These are phyloP conservation scores for Cardamine occulta DNA, from an alignment of 345 rosid genomes.

Conservation along the genomic window DNA sequence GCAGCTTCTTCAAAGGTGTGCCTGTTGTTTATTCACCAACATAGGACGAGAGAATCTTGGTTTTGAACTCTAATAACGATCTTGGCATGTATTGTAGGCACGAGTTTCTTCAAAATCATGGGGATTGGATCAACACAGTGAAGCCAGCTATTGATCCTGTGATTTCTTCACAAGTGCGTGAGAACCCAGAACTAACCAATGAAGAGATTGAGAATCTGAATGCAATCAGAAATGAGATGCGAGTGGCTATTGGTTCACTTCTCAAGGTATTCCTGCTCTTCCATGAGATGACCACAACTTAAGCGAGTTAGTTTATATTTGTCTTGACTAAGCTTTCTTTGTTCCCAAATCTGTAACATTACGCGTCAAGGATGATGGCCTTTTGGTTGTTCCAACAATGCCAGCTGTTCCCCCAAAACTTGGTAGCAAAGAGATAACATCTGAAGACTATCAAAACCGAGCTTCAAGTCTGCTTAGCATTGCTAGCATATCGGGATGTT, in stretches of 20 bases:
- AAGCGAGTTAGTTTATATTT: conserved; percentile 14
- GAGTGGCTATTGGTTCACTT: conserved; percentile 71
- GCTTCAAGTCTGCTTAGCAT: conserved; percentile 73
- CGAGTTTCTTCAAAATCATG: conserved; percentile 70
- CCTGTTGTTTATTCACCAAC: conserved; percentile 27
- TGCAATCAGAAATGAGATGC: conserved; percentile 71
- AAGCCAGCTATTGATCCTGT: conserved; percentile 74
- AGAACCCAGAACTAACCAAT: conserved; percentile 48
- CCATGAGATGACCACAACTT: conserved; percentile 1
- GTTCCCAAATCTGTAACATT: conserved; percentile 19
- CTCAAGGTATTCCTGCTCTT: conserved; percentile 65
- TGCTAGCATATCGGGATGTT: conserved; percentile 94
- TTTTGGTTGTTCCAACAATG: conserved; percentile 83
- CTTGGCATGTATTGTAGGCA: conserved; percentile 56
- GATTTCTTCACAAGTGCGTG: conserved; percentile 55
- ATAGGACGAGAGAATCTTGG: conserved; percentile 14
- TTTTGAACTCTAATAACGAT: conserved; percentile 21
- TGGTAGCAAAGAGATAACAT: conserved; percentile 70
- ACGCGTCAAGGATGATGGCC: conserved; percentile 78
- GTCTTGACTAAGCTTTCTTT: conserved; percentile 14
- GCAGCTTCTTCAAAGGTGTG: conserved; percentile 78
- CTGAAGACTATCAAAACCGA: conserved; percentile 69
- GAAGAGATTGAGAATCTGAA: conserved; percentile 68
- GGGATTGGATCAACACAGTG: conserved; percentile 69
- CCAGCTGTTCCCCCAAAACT: conserved; percentile 83